A percentile compares a stretch with the other conserved stretches of the same genome.
Conservation (phyloP, 371 early-diverging fungal species). For the Mortierella sp. region DNA sequence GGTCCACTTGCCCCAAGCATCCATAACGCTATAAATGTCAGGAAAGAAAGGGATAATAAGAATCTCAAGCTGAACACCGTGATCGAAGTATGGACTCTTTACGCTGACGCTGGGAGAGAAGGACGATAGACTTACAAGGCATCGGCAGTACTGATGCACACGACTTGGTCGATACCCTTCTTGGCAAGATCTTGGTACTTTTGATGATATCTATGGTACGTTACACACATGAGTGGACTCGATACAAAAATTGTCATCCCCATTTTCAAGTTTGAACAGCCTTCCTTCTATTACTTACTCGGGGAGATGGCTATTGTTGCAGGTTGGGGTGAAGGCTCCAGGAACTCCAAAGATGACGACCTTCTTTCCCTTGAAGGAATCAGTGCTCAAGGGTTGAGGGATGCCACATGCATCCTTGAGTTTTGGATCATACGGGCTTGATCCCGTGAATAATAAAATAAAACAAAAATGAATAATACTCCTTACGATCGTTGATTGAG, state of each 20-base stretch:
- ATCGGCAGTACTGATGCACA: slow-evolving; percentile 76
- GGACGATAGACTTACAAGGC: slow-evolving; percentile 66
- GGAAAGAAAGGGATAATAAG: neutral
- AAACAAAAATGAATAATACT: neutral
- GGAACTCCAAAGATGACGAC: slow-evolving; percentile 87
- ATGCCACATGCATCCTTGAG: slow-evolving; percentile 65
- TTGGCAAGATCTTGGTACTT: slow-evolving; percentile 69
- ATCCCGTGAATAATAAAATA: neutral
- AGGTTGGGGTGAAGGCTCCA: slow-evolving; percentile 86
- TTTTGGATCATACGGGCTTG: slow-evolving; percentile 59
- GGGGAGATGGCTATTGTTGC: slow-evolving; percentile 83
- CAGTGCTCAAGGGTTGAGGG: slow-evolving; percentile 64
- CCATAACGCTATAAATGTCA: slow-evolving; percentile 65
- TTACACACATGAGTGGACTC: neutral
- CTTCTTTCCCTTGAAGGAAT: slow-evolving; percentile 78
- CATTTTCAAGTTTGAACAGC: neutral
- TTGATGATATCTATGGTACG: slow-evolving; percentile 55
- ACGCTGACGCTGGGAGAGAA: neutral
- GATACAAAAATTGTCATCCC: neutral
- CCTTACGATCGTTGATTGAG: neutral
- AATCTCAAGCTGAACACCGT: neutral
- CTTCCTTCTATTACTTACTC: slow-evolving; percentile 51
- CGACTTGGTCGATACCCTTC: slow-evolving; percentile 79
- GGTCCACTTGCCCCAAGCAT: slow-evolving; percentile 80
- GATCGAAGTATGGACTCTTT: too few relatives aligned